phyloP scores from a whole-genome alignment of 306 rosid species.

The Trichosanthes truncata region DNA sequence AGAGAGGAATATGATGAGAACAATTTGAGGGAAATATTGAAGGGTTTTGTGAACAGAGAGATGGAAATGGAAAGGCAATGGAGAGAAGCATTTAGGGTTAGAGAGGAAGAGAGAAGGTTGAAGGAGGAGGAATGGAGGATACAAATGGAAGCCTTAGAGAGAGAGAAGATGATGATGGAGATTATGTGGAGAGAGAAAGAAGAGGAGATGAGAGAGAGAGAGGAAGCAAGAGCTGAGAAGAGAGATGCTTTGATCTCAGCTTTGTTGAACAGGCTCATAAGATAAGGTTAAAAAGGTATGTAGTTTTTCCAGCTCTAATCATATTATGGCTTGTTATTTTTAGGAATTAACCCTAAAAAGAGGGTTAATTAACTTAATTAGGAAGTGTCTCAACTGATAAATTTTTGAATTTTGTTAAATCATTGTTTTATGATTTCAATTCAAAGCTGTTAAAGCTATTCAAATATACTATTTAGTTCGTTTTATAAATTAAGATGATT shows the following conservation, averaged over 20 bases:
- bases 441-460: neutral
- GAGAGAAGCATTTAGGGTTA: conserved; percentile 65
- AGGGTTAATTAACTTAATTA: neutral
- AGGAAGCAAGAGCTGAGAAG: conserved; percentile 83
- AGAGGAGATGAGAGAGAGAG: conserved; percentile 64
- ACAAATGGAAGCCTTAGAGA: conserved; percentile 70
- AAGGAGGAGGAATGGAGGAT: conserved; percentile 85
- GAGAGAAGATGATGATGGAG: conserved; percentile 70
- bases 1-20: neutral
- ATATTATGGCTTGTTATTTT: neutral
- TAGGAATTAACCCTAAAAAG: neutral
- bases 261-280: conserved; percentile 39
- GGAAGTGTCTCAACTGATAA: neutral
- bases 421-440: no score
- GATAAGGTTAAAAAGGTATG: neutral
- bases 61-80: conserved; percentile 64
- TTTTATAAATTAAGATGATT: neutral
- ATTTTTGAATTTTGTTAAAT: neutral
- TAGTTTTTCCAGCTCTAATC: neutral
- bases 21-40: conserved; percentile 54
- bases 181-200: conserved; percentile 86
- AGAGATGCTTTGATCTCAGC: conserved; percentile 66
- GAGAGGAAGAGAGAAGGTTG: conserved; percentile 68
- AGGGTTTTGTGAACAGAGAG: conserved; percentile 73
- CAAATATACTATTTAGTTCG: neutral